A percentile compares a stretch with the other conserved stretches of the same genome.
Conservation (phyloP, 495 filamentous ascomycete species). For the Lichenothelia convexa region DNA sequence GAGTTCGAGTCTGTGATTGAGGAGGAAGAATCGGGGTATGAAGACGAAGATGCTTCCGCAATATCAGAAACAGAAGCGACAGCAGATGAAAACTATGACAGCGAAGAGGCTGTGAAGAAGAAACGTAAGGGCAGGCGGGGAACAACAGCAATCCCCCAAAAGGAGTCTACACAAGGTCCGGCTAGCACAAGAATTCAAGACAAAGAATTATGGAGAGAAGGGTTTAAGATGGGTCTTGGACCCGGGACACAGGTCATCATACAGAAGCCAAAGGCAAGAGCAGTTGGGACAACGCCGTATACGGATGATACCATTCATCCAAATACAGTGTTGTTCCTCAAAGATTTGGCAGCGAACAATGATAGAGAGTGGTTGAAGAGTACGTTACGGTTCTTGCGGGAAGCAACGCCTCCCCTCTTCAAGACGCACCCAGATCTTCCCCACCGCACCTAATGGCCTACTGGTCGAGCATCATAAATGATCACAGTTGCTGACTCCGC, state of each 20-base stretch:
- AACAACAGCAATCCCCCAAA: slow-evolving; percentile 9
- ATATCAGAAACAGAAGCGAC: slow-evolving; percentile 12
- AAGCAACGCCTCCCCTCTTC: no score
- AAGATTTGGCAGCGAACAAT: slow-evolving; percentile 60
- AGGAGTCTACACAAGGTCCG: slow-evolving; percentile 7
- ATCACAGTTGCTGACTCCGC: no score
- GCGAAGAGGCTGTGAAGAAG: slow-evolving; percentile 16
- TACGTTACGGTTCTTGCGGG: no score
- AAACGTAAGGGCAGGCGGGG: slow-evolving; percentile 14
- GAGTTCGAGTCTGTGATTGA: slow-evolving; percentile 13
- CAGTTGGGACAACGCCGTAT: slow-evolving; percentile 47
- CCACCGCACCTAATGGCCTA: no score
- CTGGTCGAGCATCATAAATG: no score
- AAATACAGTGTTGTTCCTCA: slow-evolving; percentile 64
- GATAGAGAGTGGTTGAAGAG: slow-evolving; percentile 66
- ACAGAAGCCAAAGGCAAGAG: slow-evolving; percentile 49
- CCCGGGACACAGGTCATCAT: slow-evolving; percentile 48
- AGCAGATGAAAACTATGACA: slow-evolving; percentile 14
- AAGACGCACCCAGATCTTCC: no score
- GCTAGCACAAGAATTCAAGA: slow-evolving; percentile 18
- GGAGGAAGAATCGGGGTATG: slow-evolving; percentile 21
- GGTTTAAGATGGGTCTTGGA: slow-evolving; percentile 35
- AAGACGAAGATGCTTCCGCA: slow-evolving; percentile 17
- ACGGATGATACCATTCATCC: slow-evolving; percentile 51
- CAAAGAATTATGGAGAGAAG: slow-evolving; percentile 39